Conservation (phyloP, 164 flowering plant genomes). For the Tetracentron sinense region DNA sequence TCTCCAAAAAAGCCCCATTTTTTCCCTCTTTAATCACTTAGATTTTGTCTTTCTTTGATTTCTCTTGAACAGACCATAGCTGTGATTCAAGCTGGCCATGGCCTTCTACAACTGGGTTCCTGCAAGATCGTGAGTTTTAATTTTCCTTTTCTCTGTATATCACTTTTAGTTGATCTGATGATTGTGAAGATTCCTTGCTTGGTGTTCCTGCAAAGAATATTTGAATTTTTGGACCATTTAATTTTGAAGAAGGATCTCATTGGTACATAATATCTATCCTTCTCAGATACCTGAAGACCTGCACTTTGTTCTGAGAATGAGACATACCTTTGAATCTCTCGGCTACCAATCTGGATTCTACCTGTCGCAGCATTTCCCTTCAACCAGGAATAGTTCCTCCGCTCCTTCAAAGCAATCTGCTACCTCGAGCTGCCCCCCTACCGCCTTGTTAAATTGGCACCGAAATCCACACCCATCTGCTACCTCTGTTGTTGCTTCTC, state of each 20-base stretch:
- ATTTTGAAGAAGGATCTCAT: conserved; percentile 1
- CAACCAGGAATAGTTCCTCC: conserved; percentile 47
- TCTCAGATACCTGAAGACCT: conserved; percentile 97
- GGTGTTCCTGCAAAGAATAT: neutral
- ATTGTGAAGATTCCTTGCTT: neutral
- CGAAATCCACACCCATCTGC: conserved; percentile 58
- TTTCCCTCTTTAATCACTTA: too few species aligned
- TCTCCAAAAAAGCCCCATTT: too few species aligned
- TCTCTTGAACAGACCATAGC: conserved; percentile 74
- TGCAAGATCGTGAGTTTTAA: conserved; percentile 89
- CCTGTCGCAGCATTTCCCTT: conserved; percentile 86
- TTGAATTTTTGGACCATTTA: conserved; percentile 5
- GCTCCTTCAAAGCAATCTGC: conserved; percentile 56
- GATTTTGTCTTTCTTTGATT: conserved; percentile 1
- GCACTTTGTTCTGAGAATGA: conserved; percentile 96
- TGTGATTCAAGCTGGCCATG: conserved; percentile 99
- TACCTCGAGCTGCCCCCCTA: conserved; percentile 50
- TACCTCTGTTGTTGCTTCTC: conserved; percentile 40
- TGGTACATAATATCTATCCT: neutral
- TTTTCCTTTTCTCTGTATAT: neutral
- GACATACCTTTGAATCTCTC: conserved; percentile 95
- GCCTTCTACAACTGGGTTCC: conserved; percentile 94
- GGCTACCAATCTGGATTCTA: conserved; percentile 95
- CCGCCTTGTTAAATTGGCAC: conserved; percentile 80
- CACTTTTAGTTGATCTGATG: neutral